A percentile compares a stretch with the other conserved stretches of the same genome.
Evolutionary conservation across 768 basidiomycete genomes (phyloP).

Genomic region (Tylopilus rubrobrunneus): DNA sequence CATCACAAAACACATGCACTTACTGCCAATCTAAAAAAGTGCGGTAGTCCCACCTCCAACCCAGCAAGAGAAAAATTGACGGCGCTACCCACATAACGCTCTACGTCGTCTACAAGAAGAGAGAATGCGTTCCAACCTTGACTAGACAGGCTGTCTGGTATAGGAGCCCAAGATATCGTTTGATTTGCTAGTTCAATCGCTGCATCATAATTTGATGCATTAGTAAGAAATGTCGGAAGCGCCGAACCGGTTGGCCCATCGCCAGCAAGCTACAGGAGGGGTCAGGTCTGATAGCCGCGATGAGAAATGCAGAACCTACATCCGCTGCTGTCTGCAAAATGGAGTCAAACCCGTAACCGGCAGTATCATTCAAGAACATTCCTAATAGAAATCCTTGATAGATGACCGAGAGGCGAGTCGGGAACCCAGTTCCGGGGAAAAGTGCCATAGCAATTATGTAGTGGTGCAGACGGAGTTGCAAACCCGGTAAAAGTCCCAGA

Average conservation of each 20-base stretch:
- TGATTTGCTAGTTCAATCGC: conserved; percentile 53
- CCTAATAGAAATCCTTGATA: conserved; percentile 82
- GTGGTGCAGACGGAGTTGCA: conserved; percentile 75
- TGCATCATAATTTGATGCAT: conserved; percentile 61
- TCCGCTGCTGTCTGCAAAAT: conserved; percentile 72
- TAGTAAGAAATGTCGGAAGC: conserved; percentile 71
- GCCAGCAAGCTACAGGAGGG: conserved; percentile 52
- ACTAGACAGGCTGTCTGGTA: conserved; percentile 31
- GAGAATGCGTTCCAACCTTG: conserved; percentile 71
- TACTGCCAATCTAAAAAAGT: conserved; percentile 21
- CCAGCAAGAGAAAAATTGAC: conserved; percentile 60
- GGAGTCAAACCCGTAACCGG: conserved; percentile 72
- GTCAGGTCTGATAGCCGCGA: conserved; percentile 1
- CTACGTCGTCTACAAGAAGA: conserved; percentile 83
- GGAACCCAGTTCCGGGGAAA: conserved; percentile 76
- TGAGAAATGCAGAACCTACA: conserved; percentile 37
- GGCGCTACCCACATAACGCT: conserved; percentile 66
- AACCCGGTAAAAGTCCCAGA: conserved; percentile 62
- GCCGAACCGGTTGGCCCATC: conserved; percentile 69
- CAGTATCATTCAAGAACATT: conserved; percentile 75
- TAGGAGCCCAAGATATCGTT: conserved; percentile 51
- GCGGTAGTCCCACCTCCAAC: conserved; percentile 35
- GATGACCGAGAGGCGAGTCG: conserved; percentile 73
- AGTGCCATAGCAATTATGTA: conserved; percentile 75
- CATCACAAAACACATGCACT: conserved; percentile 26